Conservation (phyloP, 2,329 filamentous ascomycete genomes). For the Phyllosticta capitalensis region DNA sequence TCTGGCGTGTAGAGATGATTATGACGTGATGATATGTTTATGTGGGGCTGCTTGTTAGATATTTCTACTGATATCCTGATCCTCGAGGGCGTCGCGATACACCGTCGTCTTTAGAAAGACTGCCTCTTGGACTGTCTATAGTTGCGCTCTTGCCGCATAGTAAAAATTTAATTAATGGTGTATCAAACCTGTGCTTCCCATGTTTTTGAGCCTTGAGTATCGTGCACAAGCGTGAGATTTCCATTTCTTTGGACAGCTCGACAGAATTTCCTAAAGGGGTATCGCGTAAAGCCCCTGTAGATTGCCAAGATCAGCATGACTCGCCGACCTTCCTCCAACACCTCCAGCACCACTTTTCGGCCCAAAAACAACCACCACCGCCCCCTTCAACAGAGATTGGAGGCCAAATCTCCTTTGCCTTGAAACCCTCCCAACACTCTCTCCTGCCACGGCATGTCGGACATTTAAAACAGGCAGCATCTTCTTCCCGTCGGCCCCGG, state of each 20-base stretch:
- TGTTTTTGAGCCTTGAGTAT: background rate
- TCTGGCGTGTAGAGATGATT: background rate
- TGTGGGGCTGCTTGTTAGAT: slow-evolving; percentile 1
- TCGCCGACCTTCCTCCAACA: background rate
- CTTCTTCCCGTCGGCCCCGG: background rate
- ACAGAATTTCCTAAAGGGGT: background rate
- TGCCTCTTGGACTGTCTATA: background rate
- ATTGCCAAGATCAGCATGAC: background rate
- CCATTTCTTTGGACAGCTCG: background rate
- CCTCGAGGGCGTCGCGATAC: too few relatives aligned
- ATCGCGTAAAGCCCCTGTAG: background rate
- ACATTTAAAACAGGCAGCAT: background rate
- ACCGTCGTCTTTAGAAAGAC: background rate
- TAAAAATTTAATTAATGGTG: background rate
- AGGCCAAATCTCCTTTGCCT: background rate
- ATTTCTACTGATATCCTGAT: background rate
- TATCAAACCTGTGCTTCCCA: background rate
- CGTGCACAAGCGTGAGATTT: background rate
- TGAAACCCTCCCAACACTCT: background rate
- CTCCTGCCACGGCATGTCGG: background rate
- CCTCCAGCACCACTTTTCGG: background rate
- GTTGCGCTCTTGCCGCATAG: background rate
- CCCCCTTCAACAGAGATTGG: background rate
- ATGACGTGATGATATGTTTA: background rate
- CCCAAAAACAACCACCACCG: background rate